Evolutionary conservation across 2,329 filamentous ascomycete species (phyloP).

Genomic region (Colletotrichum lentis): DNA sequence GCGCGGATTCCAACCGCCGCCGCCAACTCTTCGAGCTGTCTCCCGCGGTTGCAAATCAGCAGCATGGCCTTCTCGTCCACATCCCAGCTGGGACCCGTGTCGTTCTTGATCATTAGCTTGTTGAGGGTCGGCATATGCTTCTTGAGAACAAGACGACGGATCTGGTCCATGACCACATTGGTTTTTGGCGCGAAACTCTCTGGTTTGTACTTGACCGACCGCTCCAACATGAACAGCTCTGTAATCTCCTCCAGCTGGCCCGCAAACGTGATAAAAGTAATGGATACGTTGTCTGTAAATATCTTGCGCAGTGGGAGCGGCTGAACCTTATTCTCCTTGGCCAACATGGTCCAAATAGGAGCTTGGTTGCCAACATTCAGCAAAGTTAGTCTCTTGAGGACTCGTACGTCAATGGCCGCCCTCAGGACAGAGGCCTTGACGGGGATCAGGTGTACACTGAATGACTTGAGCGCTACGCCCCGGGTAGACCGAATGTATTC

Average conservation of each 20-base stretch:
- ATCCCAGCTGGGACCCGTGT: conserved; percentile 63
- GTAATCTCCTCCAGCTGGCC: conserved; percentile 61
- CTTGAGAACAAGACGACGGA: conserved; percentile 63
- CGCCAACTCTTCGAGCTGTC: conserved; percentile 63
- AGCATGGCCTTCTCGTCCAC: conserved; percentile 62
- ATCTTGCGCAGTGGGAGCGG: conserved; percentile 65
- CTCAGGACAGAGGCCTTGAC: conserved; percentile 66
- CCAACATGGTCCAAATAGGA: conserved; percentile 65
- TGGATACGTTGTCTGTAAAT: conserved; percentile 69
- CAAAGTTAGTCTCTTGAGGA: conserved; percentile 65
- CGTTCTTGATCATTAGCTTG: conserved; percentile 68
- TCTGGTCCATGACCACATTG: conserved; percentile 63
- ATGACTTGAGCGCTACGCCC: conserved; percentile 63
- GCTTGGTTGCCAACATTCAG: conserved; percentile 70
- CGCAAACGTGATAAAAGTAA: conserved; percentile 62
- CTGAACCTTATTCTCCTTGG: conserved; percentile 60
- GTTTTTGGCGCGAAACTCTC: conserved; percentile 62
- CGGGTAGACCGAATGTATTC: conserved; percentile 67
- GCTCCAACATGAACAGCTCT: conserved; percentile 68
- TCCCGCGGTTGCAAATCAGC: conserved; percentile 61
- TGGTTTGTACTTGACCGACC: conserved; percentile 59
- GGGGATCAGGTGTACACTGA: conserved; percentile 67
- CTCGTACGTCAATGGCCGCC: conserved; percentile 64
- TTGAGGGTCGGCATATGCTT: conserved; percentile 65
- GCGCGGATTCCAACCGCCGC: conserved; percentile 62